Percentiles rank a stretch among this genome's conserved stretches.
Evolutionary conservation across 257 asterid species (phyloP).

Genomic region (Nicotiana noctiflora): DNA sequence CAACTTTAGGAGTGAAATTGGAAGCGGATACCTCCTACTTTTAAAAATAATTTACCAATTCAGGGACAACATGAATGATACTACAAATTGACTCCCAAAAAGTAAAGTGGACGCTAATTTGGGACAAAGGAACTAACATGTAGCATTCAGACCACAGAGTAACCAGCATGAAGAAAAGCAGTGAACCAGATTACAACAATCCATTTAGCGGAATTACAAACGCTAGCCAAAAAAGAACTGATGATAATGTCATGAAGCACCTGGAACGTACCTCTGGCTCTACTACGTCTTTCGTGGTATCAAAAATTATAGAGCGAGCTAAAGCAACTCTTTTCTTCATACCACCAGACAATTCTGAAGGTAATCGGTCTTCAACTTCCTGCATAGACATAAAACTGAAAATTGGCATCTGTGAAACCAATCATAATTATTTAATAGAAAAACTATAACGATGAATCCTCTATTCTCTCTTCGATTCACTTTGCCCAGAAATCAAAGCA

Average conservation of each 20-base stretch:
- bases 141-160: background rate
- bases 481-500: background rate
- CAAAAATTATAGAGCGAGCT: conserved; percentile 94
- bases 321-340: conserved; percentile 99
- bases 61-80: background rate
- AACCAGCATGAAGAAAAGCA: background rate
- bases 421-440: background rate
- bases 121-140: background rate
- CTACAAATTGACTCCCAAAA: background rate
- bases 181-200: background rate
- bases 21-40: background rate
- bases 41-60: background rate
- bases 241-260: conserved; percentile 5
- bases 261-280: conserved; percentile 84
- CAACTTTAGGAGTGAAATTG: background rate
- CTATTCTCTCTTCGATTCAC: background rate
- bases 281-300: conserved; percentile 65
- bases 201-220: background rate
- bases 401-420: conserved; percentile 8
- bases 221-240: background rate
- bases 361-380: conserved; percentile 93
- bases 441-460: background rate
- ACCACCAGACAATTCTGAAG: conserved; percentile 98
- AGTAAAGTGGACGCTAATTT: background rate
- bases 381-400: conserved; percentile 23